phyloP scores from a whole-genome alignment of 495 filamentous ascomycete genomes.

The Hyaloscypha finlandica region DNA sequence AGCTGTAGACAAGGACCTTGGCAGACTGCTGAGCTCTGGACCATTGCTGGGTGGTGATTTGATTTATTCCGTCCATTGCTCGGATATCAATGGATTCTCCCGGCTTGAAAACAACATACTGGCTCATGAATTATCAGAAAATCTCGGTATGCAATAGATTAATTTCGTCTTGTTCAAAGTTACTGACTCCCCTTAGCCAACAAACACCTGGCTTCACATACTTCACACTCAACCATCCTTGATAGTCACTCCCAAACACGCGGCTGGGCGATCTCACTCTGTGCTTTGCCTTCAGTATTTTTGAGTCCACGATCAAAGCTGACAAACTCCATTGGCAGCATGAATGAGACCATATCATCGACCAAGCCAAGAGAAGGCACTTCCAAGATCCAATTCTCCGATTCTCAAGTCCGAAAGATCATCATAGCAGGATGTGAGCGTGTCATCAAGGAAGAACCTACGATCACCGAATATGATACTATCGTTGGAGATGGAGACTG shows the following conservation, averaged over 20 bases:
- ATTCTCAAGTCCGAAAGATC: slow-evolving; percentile 23
- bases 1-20: slow-evolving; percentile 24
- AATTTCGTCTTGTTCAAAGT: not conserved
- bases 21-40: slow-evolving; percentile 15
- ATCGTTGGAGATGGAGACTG: slow-evolving; percentile 68
- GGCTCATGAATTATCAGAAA: slow-evolving; percentile 28
- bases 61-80: slow-evolving; percentile 23
- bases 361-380: slow-evolving; percentile 1
- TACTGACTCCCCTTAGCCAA: slow-evolving; percentile 12
- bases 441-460: slow-evolving; percentile 55
- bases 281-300: slow-evolving; percentile 16
- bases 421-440: slow-evolving; percentile 45
- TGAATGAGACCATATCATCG: not conserved
- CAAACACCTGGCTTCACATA: slow-evolving; percentile 21
- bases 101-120: slow-evolving; percentile 25
- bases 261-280: slow-evolving; percentile 27
- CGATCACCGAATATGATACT: slow-evolving; percentile 61
- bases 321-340: slow-evolving; percentile 9
- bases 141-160: slow-evolving; percentile 13
- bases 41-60: slow-evolving; percentile 1
- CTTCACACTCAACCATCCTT: slow-evolving; percentile 23
- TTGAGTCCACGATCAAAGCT: slow-evolving; percentile 12
- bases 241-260: slow-evolving; percentile 15
- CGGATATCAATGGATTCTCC: slow-evolving; percentile 28
- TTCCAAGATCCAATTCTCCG: slow-evolving; percentile 20